A percentile compares a stretch with the other conserved stretches of the same genome.
Evolutionary conservation across 371 early-diverging fungal species (phyloP).

Genomic region (Dichotomocladium elegans): DNA sequence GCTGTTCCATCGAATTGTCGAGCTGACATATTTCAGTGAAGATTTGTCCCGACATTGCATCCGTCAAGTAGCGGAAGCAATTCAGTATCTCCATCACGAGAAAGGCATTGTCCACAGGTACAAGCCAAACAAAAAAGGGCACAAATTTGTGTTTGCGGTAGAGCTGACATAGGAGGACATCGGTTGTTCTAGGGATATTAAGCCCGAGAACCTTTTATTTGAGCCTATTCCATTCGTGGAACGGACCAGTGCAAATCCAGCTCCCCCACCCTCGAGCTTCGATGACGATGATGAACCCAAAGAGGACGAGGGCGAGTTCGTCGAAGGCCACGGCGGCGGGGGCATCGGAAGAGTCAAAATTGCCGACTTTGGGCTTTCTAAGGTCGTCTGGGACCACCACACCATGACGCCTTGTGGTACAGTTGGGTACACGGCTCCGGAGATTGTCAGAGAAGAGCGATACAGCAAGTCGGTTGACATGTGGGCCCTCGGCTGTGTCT

Average conservation of each 20-base stretch:
- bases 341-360: slow-evolving; percentile 68
- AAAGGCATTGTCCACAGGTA: slow-evolving; percentile 85
- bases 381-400: slow-evolving; percentile 61
- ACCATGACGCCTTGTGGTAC: slow-evolving; percentile 79
- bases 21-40: slow-evolving; percentile 78
- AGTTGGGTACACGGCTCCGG: slow-evolving; percentile 78
- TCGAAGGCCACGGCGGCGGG: slow-evolving; percentile 59
- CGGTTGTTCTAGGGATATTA: slow-evolving; percentile 75
- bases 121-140: neutral
- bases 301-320: slow-evolving; percentile 53
- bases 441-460: slow-evolving; percentile 64
- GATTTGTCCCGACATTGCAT: slow-evolving; percentile 77
- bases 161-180: slow-evolving; percentile 82
- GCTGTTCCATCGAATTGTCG: slow-evolving; percentile 80
- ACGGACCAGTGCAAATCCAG: slow-evolving; percentile 5
- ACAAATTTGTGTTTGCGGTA: neutral
- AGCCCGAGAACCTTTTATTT: slow-evolving; percentile 93
- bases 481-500: slow-evolving; percentile 84
- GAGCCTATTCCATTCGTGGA: slow-evolving; percentile 60
- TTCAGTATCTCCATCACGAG: slow-evolving; percentile 86
- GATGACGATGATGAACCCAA: slow-evolving; percentile 54
- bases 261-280: slow-evolving; percentile 13
- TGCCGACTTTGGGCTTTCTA: slow-evolving; percentile 70
- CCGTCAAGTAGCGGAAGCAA: slow-evolving; percentile 83
- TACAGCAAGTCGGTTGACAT: slow-evolving; percentile 74